Percentiles rank a stretch among this genome's conserved stretches.
Evolutionary conservation across 1,284 basidiomycete species (phyloP).

Genomic region (Moniliophthora roreri): DNA sequence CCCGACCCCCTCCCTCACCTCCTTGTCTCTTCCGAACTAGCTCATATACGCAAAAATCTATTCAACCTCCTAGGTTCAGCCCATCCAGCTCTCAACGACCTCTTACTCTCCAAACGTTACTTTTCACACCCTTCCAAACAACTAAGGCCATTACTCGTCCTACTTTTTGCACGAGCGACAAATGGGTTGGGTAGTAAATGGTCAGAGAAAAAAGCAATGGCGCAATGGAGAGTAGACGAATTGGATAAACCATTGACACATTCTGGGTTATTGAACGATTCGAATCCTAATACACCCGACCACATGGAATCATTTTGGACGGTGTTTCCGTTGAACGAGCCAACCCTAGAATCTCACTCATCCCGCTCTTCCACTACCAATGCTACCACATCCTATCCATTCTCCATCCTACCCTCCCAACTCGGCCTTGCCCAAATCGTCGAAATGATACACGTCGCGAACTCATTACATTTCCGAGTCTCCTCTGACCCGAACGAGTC

Average conservation of each 20-base stretch:
- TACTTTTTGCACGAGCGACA: constrained; percentile 80
- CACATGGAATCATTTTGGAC: constrained; percentile 52
- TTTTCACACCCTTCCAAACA: constrained; percentile 80
- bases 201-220: constrained; percentile 44
- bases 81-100: constrained; percentile 72
- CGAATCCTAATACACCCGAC: constrained; percentile 66
- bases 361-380: too few relatives aligned
- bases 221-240: constrained; percentile 40
- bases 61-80: constrained; percentile 73
- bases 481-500: constrained; percentile 4
- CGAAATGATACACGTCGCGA: constrained; percentile 66
- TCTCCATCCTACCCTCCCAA: constrained; percentile 66
- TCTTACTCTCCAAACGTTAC: constrained; percentile 63
- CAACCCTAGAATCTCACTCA: too few relatives aligned
- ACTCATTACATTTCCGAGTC: constrained; percentile 35
- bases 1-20: constrained; percentile 54
- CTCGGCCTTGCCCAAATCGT: constrained; percentile 81
- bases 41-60: constrained; percentile 63
- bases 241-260: constrained; percentile 62
- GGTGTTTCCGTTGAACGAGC: constrained; percentile 39
- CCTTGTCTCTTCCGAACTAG: constrained; percentile 62
- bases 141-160: constrained; percentile 79
- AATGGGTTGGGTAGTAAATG: constrained; percentile 68
- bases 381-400: too few relatives aligned
- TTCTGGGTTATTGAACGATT: constrained; percentile 67